Base-by-base conservation (phyloP, 2,329 filamentous ascomycete species). In the Sarocladium oryzae region DNA sequence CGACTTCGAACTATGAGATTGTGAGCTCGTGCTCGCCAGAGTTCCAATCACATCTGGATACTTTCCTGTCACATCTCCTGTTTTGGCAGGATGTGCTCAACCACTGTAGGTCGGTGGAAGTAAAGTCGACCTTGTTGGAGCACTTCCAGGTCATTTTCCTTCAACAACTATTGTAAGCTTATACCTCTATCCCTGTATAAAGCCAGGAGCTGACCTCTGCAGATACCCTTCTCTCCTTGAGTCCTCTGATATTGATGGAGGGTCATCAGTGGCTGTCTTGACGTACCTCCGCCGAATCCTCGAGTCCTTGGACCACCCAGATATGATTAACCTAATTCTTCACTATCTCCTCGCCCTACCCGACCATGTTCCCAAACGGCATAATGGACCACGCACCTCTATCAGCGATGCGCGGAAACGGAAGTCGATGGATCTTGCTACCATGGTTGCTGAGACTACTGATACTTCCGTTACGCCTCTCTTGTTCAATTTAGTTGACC, bases 41-140 rank as follows among this genome's bases (percentile, higher is more conserved):
- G 53, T 90, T 95, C 56, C 86, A 89, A 60, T 79, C 83, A n/a
- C 89, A 96, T 60, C 81, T 97, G 62, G 85, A 92, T 51, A 95
- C 91, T 0, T 99, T 99, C 62, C 76, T 99, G 37, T 96, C 93
- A 1, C 95, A 97, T 63, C 77, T 99, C 46, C 75, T 95, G 5
- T 99, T 99, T 64, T 99, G 93, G 93, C 93, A 99, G 69, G 93
- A 99, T 66, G 91, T 96, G 30, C 74, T 99, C 54, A 93, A 97
- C 65, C 92, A 97, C 68, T 99, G 93, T 71, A 84, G 85, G 60
- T 97, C 92, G 3, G 76, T 84, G 1, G 92, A 97, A 63, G 89
- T 99, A 58, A 93, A 92, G 65, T 89, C 89, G 57, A 96, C 91
- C 1, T 74, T 99, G 49, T 77, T 99, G 28, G 93, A 99, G 65